Evolutionary conservation across 1,139 yeast species (phyloP), one percentile per base, ranked within the genome.

Genomic region (Sugiyamaella novakii): DNA sequence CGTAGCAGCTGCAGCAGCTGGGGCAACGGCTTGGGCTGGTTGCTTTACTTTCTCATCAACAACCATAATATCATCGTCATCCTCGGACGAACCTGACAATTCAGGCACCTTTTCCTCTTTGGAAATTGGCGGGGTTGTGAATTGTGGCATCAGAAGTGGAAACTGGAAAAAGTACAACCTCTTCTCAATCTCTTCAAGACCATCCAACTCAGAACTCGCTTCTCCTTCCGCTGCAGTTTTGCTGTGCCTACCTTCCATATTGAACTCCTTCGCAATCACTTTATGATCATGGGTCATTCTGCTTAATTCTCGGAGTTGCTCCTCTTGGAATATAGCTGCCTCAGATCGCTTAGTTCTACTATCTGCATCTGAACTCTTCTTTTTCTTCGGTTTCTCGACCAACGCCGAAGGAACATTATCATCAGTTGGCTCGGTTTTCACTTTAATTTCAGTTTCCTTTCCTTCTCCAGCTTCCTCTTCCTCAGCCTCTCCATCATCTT

Each of bases 131-230:
- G 36, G 34, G 11, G 40, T 31, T 45, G 67, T 66, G 53, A 83
- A 82, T 8, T 68, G 56, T 0, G 96, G 96, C 49, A 86, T 67
- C 12, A 77, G 67, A 33, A 79, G 76, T 4, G 96, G 96, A 51
- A 89, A 69, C 62, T 89, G 96, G 58, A 88, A 69, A 45, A 87
- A 72, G 53, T 84, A 69, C 52, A 78, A 71, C 53, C 70, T 66
- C 39, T 74, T 73, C 24, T 73, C 73, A 17, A 73, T 61, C 17
- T 49, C 48, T 65, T 52, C 47, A 59, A 64, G 38, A 65, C 62
- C 27, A 62, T 54, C 37, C 73, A 67, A 11, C 65, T 66, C 43
- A 55, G 61, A 47, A 8, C 22, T 42, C 5, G 72, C 11, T 8
- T 43, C 53, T 5, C 38, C 38, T 19, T 34, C 37, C 5, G 29